Evolutionary conservation across 2,329 filamentous ascomycete species (phyloP), one percentile per base, ranked within the genome.

Genomic region (Fusarium compactum): DNA sequence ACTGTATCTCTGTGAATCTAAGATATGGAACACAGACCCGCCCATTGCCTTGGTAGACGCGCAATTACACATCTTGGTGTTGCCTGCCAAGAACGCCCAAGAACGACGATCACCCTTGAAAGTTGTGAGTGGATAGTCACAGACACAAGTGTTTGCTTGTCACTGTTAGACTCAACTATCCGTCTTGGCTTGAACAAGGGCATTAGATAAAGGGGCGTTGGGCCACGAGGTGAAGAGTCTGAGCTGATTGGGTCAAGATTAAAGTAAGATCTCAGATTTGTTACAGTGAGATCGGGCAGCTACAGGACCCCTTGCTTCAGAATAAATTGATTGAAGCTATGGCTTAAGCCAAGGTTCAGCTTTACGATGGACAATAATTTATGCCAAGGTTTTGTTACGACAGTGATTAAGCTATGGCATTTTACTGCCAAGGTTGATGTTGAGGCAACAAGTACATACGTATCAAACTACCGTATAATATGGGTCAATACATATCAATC

Each of bases 221-320:
- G 68, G 58, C 61, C 70, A 75, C 68, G 69, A 72, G 72, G 70
- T 38, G 4, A 6, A 5, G 20, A 15, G 8, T 38, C 6, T 18
- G 7, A 5, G 27, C 6, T 69, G 51, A 75, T 75, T 75, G 73
- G 62, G 0, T 12, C 10, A 40, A 53, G 27, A 25, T 9, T 38
- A 38, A 38, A 27, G 25, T 27, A 9, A 64, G 46, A 70, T 72
- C 65, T 67, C 18, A 71, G 60, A 62, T 71, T 65, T 59, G 63
- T 73, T 59, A 43, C 68, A 71, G 52, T 57, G 47, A 75, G 73
- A 75, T 75, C 73, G 73, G 73, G 73, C 73, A 75, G 67, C 70
- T 61, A 73, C 66, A 38, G 60, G 30, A 10, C 34, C 38, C 61
- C 61, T 57, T 65, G 60, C 50, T 27, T 38, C 18, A 38, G 34